Conservation (phyloP, 371 early-diverging fungal genomes). For the Mortierella sp. region DNA sequence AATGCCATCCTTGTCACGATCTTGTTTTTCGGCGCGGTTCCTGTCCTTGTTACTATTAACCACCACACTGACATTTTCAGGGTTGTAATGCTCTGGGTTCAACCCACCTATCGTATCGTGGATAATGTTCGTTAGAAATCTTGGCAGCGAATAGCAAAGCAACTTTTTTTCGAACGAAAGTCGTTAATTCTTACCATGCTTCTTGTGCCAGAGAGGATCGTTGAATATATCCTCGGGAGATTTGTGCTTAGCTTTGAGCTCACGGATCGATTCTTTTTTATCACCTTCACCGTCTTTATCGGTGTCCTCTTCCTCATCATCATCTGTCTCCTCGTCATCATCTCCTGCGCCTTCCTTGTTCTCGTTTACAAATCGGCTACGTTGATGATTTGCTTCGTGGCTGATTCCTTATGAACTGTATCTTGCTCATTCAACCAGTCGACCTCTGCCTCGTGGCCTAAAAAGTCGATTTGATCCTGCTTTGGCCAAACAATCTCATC, state of each 20-base stretch:
- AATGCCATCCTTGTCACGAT: slow-evolving; percentile 41
- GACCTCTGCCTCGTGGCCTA: slow-evolving; percentile 35
- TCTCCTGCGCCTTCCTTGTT: background rate
- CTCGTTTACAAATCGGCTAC: background rate
- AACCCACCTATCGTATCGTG: slow-evolving; percentile 24
- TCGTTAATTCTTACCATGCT: slow-evolving; percentile 29
- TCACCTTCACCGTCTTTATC: background rate
- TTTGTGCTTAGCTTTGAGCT: background rate
- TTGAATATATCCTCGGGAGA: slow-evolving; percentile 8
- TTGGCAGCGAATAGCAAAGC: background rate
- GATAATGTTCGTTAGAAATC: background rate
- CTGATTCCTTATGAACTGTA: background rate
- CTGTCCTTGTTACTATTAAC: background rate
- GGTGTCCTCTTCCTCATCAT: background rate
- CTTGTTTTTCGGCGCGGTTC: slow-evolving; percentile 9
- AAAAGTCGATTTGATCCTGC: slow-evolving; percentile 32
- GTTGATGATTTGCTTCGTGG: slow-evolving; percentile 1
- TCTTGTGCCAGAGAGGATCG: slow-evolving; percentile 18
- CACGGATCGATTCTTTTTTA: background rate
- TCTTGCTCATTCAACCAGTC: slow-evolving; percentile 40
- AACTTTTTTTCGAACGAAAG: background rate
- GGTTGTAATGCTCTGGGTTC: slow-evolving; percentile 28
- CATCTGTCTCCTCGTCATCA: background rate
- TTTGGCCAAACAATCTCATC: background rate
- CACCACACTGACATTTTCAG: background rate